Evolutionary conservation across 2,329 filamentous ascomycete genomes (phyloP), one percentile per base, ranked within the genome.

Genomic region (Ciborinia camelliae): DNA sequence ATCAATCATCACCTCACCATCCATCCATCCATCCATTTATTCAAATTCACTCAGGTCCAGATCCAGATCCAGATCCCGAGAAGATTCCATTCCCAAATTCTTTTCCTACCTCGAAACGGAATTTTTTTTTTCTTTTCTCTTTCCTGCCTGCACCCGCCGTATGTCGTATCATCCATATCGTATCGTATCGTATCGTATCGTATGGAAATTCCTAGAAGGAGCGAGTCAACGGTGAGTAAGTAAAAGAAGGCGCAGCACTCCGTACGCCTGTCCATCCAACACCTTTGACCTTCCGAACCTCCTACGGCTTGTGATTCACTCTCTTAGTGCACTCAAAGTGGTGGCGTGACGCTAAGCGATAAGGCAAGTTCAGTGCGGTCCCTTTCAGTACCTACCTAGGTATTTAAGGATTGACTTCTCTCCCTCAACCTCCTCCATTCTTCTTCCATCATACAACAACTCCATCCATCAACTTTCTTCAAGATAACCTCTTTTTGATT

Each of bases 341-440:
- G 61, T 63, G 61, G 61, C 61, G 61, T 30, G 41, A 23, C 61
- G 51, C 61, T 63, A 63, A 63, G 51, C 61, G 61, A 63, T 57
- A 57, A 63, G 61, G 39, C 51, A 61, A 32, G 51, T 32, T 58
- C 20, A 47, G 43, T 47, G 30, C 50, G 30, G 14, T 53, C 32
- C 61, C 51, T n/a, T 55, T 39, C 14, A 43, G 10, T 41, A n/a
- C n/a, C n/a, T n/a, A n/a, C n/a, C n/a, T n/a, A 20, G 14, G 37
- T 65, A 63, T 64, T 65, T 63, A 68, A 66, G 39, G 32, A 52
- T 47, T 32, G 30, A 52, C 48, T 28, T 69, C 71, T 67, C 69
- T 73, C 69, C 73, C 71, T 70, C 48, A 18, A 64, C 52, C 53
- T 67, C 59, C 63, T 26, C 23, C 23, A 23, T 41, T 12, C 39